Base-by-base conservation (phyloP, 2,329 filamentous ascomycete species). In the Phialophora tarda region DNA sequence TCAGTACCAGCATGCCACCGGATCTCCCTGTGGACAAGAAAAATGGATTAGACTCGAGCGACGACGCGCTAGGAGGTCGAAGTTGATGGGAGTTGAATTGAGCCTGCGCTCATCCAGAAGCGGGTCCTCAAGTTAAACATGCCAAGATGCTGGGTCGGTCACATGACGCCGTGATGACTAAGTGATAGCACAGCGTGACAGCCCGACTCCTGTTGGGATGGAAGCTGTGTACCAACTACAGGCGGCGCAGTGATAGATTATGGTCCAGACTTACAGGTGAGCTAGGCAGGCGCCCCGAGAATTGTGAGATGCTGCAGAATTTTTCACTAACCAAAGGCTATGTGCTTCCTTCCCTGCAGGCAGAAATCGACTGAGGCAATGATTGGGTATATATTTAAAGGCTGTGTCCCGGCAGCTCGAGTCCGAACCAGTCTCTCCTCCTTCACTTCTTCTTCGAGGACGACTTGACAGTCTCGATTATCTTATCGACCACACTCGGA, bases 401-500 rank as follows among this genome's bases (percentile, higher is more conserved):
- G 38, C 38, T 41, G 38, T 38, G 34, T 38, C 34, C 34, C 14
- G 12, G 34, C 34, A 14, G 34, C 34, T 41, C 34, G 34, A 6
- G 34, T 41, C 34, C 34, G 34, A 41, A 41, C 34, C 34, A 6
- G 34, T 17, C 34, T 17, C 14, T 14, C 14, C 38, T 54, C 48
- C 48, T 51, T 73, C 74, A 80, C 72, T 79, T 81, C 73, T 78
- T 78, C 68, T 78, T 78, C 41, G 78, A 26, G 26, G 26, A 74
- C 57, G 75, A 73, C 63, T 94, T 90, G 61, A 97, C 94, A 55
- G 85, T 87, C 69, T 86, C 81, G 77, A 98, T 97, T 76, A 99
- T 97, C 82, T 89, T 94, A 56, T 90, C 88, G 28, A 99, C 94
- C 26, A 98, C 89, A 67, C 83, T 87, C 55, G 95, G 95, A 78